phyloP scores from a whole-genome alignment of 345 rosid genomes.

The Salix caprea region DNA sequence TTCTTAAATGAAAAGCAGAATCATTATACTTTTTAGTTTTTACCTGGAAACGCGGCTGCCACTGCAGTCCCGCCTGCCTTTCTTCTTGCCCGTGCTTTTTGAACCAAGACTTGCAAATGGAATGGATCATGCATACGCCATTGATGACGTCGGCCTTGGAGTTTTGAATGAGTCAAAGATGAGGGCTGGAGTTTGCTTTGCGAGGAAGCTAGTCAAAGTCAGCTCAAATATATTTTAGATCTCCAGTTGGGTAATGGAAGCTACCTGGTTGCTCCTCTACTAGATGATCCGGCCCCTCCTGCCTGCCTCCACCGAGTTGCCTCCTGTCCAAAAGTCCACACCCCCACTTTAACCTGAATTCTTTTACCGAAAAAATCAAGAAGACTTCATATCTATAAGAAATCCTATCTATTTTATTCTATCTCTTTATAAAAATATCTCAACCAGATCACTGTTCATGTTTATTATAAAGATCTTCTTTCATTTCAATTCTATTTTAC shows the following conservation, averaged over 20 bases:
- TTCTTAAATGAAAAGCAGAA: too few relatives aligned
- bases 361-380: background rate
- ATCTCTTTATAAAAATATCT: too few relatives aligned
- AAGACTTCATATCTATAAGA: too few relatives aligned
- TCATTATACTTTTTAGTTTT: too few relatives aligned
- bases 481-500: too few relatives aligned
- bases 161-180: slow-evolving; percentile 15
- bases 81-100: too few relatives aligned
- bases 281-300: background rate
- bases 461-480: too few relatives aligned
- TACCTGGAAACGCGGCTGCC: too few relatives aligned
- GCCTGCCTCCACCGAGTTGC: background rate
- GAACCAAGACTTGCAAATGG: too few relatives aligned
- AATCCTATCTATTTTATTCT: too few relatives aligned
- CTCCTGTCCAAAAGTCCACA: background rate
- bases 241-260: background rate
- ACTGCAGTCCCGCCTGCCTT: too few relatives aligned
- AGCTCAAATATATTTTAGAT: background rate
- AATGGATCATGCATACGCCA: background rate
- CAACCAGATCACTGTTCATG: too few relatives aligned
- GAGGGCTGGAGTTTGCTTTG: slow-evolving; percentile 10
- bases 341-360: background rate
- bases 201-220: slow-evolving; percentile 18
- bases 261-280: background rate
- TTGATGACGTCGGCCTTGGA: background rate